Evolutionary conservation across 2,329 filamentous ascomycete species (phyloP), one percentile per base, ranked within the genome.

Genomic region (Arthrobotrys entomopaga): DNA sequence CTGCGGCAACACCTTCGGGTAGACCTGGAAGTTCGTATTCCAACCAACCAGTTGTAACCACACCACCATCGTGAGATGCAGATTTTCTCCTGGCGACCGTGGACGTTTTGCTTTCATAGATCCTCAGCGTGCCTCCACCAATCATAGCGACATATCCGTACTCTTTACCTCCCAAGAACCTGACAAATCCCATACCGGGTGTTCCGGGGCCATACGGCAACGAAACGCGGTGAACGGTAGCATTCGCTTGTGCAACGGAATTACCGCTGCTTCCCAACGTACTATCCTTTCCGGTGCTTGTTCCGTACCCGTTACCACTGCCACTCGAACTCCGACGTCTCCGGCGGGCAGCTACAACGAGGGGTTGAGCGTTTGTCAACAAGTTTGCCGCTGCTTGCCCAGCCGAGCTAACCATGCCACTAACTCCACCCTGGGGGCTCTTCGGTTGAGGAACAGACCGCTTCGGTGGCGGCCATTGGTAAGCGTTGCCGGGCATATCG

Each of bases 381-480:
- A 90, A 86, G 73, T 87, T 91, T 40, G 90, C 89, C 0, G 90
- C 90, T 16, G 90, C 87, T 3, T 86, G 83, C 13, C 84, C 82
- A 11, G 82, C 81, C 16, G 81, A 81, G 42, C 87, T 84, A 65
- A 83, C 81, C 83, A 73, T 81, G 82, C 70, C 85, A 84, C 61
- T 86, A 84, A 43, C 87, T 85, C 74, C 22, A 48, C 65, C 58
- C 38, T 60, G 13, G 16, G 53, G 54, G 79, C 78, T 4, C 52
- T 74, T 74, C 1, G 81, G 77, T 50, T 81, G 80, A 19, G 80
- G 80, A 8, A 79, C 57, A 24, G 80, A 77, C 38, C 83, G 82
- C 52, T 83, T 83, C 48, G 88, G 89, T 22, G 93, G 91, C 46
- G 93, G 93, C 93, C 93, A 97, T 77, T 91, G 88, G 78, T 93